phyloP scores from a whole-genome alignment of 2,329 filamentous ascomycete species.

The Fusarium neocosmosporiellum region DNA sequence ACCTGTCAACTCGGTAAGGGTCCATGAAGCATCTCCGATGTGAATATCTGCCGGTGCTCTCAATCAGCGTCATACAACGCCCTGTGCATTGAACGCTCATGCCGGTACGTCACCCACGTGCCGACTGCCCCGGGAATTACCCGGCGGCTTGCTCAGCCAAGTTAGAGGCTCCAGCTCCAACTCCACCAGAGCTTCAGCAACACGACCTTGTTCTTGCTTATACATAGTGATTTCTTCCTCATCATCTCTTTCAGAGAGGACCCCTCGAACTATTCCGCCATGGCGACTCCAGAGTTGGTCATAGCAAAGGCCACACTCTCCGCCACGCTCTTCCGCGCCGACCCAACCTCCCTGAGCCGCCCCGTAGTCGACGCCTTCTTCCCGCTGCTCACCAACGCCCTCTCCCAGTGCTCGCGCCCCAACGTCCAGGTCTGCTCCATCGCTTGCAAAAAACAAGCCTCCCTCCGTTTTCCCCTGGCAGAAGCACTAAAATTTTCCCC shows the following conservation, averaged over 20 bases:
- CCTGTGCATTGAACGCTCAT: not conserved
- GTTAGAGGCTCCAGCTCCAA: conserved; percentile 6
- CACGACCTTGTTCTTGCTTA: conserved; percentile 9
- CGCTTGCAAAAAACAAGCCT: conserved; percentile 38
- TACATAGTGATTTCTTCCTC: conserved; percentile 2
- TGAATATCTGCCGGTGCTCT: conserved; percentile 7
- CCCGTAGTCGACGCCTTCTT: conserved; percentile 78
- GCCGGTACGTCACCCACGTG: conserved; percentile 22
- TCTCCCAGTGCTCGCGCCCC: conserved; percentile 78
- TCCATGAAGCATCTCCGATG: not conserved
- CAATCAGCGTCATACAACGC: conserved; percentile 1
- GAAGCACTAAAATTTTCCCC: conserved; percentile 44
- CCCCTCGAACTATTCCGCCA: conserved; percentile 45
- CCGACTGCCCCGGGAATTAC: conserved; percentile 24
- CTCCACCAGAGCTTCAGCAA: conserved; percentile 29
- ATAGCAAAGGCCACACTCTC: conserved; percentile 85
- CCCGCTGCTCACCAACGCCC: conserved; percentile 69
- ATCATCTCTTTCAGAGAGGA: not conserved
- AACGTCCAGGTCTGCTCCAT: conserved; percentile 87
- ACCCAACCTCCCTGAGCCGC: conserved; percentile 76
- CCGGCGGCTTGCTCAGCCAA: conserved; percentile 6
- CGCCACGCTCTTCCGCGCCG: conserved; percentile 77
- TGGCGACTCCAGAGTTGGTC: conserved; percentile 77
- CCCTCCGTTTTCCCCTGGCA: conserved; percentile 36
- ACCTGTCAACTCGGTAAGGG: not conserved